Conservation (phyloP, 2,329 filamentous ascomycete genomes). For the Gaeumannomyces tritici region DNA sequence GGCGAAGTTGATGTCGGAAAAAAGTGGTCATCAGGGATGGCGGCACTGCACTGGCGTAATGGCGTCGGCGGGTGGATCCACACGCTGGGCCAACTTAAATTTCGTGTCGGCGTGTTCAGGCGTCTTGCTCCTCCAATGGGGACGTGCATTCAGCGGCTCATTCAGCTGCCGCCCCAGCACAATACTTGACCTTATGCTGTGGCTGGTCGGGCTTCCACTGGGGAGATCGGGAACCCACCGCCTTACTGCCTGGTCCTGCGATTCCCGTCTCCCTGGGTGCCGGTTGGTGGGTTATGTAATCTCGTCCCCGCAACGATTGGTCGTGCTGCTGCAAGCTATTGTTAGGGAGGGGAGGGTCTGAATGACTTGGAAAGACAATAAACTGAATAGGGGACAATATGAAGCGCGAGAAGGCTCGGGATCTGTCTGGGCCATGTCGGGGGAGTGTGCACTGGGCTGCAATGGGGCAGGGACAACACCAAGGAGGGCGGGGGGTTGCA, state of each 20-base stretch:
- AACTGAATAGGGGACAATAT: neutral
- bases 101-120: neutral
- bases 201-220: neutral
- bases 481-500: neutral
- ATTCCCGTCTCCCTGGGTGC: neutral
- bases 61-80: neutral
- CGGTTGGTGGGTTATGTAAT: neutral
- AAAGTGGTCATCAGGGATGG: slow-evolving; percentile 3
- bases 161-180: neutral
- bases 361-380: neutral
- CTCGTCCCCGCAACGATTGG: neutral
- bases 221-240: neutral
- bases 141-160: neutral
- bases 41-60: slow-evolving; percentile 1
- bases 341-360: neutral
- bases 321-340: neutral
- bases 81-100: neutral
- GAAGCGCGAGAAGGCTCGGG: too few relatives aligned
- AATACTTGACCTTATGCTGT: neutral
- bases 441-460: neutral
- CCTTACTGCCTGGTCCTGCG: neutral
- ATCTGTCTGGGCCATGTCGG: neutral
- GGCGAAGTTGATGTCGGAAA: neutral
- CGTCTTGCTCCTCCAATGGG: neutral
- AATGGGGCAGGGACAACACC: neutral